Evolutionary conservation across 2,329 filamentous ascomycete species (phyloP), one percentile per base, ranked within the genome.

Genomic region (Hortaea sp.): DNA sequence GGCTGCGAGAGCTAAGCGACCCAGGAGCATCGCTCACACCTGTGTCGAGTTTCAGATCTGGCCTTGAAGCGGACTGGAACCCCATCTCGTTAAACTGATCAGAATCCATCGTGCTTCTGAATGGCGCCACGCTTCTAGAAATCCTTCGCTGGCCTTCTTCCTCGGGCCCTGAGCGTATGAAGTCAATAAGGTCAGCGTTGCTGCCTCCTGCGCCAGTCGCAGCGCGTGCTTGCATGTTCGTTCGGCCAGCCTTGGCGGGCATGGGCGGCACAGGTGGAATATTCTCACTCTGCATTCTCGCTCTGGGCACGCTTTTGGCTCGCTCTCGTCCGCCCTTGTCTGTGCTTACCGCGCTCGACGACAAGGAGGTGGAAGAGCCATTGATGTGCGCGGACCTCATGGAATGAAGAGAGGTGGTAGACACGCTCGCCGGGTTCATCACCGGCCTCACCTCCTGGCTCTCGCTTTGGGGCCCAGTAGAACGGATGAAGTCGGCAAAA

Each of bases 181-280:
- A 97, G 62, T 97, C 89, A 54, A 95, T 95, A 48, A 98, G 70
- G 50, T 95, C 92, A 9, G 86, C 85, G 47, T 82, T 94, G 53
- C 82, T 82, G 42, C 81, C 75, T 11, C 80, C 75, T 38, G 75
- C 73, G 50, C 88, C 82, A 42, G 88, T 84, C 48, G 90, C 58
- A 29, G 44, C 51, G 43, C 60, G 53, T 10, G 61, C 52, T 49
- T 61, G 56, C 53, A 57, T 51, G 45, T 48, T 43, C 43, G n/a
- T 20, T 7, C 30, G 30, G 49, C 54, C 50, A 42, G 46, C 43
- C 40, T 50, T 53, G 40, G 41, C 48, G 11, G 58, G 55, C 38
- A 61, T 49, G 5, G 51, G 45, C 1, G 59, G 59, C 27, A 62
- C 47, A 5, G 60, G 54, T 45, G 61, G 60, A 7, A 58, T 51